phyloP scores from a whole-genome alignment of 768 basidiomycete species.

The Kwoniella sp. region DNA sequence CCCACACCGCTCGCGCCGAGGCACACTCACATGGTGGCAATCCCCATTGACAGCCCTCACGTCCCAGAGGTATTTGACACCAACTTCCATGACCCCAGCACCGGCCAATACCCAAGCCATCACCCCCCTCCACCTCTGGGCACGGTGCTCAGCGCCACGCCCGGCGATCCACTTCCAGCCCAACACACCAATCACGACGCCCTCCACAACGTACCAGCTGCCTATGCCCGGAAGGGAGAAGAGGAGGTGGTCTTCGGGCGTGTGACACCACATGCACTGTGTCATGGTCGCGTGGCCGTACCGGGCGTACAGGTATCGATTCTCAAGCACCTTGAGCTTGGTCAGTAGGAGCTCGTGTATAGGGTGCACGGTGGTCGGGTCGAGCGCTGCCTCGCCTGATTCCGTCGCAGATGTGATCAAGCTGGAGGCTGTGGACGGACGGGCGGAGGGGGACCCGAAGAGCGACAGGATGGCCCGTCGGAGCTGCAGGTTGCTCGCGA shows the following conservation, averaged over 20 bases:
- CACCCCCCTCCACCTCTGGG: slow-evolving; percentile 18
- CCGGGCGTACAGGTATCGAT: slow-evolving; percentile 31
- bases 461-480: no score
- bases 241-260: slow-evolving; percentile 20
- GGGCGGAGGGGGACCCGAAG: no score
- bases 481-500: slow-evolving; percentile 16
- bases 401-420: background rate
- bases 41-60: slow-evolving; percentile 30
- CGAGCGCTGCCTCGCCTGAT: background rate
- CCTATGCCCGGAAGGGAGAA: slow-evolving; percentile 18
- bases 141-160: background rate
- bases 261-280: slow-evolving; percentile 30
- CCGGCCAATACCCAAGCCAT: slow-evolving; percentile 22
- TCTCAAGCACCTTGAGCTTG: slow-evolving; percentile 31
- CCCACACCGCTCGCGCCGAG: background rate
- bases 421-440: no score
- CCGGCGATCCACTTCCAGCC: slow-evolving; percentile 1
- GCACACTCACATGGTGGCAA: slow-evolving; percentile 26
- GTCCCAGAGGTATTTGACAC: slow-evolving; percentile 26
- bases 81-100: slow-evolving; percentile 16
- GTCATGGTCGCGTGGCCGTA: slow-evolving; percentile 31
- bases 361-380: slow-evolving; percentile 2
- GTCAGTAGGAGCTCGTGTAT: slow-evolving; percentile 24
- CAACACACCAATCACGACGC: slow-evolving; percentile 20
- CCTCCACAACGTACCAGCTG: slow-evolving; percentile 20